These are phyloP conservation scores for Cystoisospora suis DNA, from an alignment of 169 alveolate genomes.

Conservation along the genomic window DNA sequence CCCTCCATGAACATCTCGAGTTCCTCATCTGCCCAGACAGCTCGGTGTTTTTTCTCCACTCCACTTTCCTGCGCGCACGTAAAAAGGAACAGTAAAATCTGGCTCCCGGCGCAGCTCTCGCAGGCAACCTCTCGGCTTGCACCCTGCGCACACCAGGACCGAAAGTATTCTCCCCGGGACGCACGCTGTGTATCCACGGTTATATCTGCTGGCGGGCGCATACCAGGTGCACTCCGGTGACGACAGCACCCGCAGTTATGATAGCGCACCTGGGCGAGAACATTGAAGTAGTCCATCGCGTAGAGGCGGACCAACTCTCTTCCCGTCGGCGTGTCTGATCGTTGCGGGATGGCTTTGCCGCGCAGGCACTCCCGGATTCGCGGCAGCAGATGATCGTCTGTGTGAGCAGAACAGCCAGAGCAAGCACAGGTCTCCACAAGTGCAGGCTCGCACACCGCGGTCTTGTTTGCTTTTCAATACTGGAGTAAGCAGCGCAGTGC, in stretches of 20 bases:
- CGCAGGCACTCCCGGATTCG: slow-evolving; percentile 45
- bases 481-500: too few relatives aligned
- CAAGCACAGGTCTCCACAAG: neutral
- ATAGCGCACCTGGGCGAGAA: slow-evolving; percentile 24
- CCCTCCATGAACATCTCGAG: slow-evolving; percentile 42
- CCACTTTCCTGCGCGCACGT: slow-evolving; percentile 64
- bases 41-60: slow-evolving; percentile 27
- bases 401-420: neutral
- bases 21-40: slow-evolving; percentile 46
- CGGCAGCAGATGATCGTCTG: slow-evolving; percentile 59
- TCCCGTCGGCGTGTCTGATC: slow-evolving; percentile 61
- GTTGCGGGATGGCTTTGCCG: slow-evolving; percentile 32
- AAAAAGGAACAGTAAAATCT: neutral
- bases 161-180: neutral
- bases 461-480: too few relatives aligned
- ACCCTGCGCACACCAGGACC: neutral
- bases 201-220: neutral
- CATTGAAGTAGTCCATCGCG: slow-evolving; percentile 52
- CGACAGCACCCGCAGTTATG: neutral
- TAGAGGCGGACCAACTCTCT: slow-evolving; percentile 43
- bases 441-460: neutral
- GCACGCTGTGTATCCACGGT: neutral
- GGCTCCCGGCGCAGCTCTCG: neutral
- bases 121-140: neutral
- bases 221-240: neutral